These are phyloP conservation scores for Neurospora intermedia DNA, from an alignment of 495 filamentous ascomycete species.

Conservation along the genomic window DNA sequence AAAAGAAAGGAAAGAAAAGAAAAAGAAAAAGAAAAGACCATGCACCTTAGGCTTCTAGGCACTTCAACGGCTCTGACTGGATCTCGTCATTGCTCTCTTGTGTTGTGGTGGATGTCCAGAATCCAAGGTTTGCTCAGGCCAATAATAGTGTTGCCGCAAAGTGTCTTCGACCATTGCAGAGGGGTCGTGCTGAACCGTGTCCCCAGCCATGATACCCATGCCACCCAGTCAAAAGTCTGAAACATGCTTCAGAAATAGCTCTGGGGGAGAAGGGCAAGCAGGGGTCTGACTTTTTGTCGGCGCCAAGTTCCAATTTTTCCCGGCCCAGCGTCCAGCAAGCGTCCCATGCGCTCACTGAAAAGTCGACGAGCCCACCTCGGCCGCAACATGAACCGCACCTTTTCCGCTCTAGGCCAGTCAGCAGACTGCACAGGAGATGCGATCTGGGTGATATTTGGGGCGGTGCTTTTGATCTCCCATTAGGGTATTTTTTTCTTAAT, in stretches of 20 bases:
- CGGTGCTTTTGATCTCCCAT: neutral
- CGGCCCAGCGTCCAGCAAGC: conserved; percentile 1
- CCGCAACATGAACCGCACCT: neutral
- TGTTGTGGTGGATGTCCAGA: neutral
- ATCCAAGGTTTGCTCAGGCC: neutral
- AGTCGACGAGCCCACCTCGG: neutral
- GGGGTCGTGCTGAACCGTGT: conserved; percentile 6
- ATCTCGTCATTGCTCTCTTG: neutral
- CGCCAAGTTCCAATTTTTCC: neutral
- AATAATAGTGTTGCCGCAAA: neutral
- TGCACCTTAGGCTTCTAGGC: neutral
- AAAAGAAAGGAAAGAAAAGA: neutral
- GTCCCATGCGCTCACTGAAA: neutral
- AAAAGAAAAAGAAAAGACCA: neutral
- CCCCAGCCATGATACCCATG: conserved; percentile 17
- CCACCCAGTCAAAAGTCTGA: conserved; percentile 19
- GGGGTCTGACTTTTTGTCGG: conserved; percentile 4
- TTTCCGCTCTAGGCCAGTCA: neutral
- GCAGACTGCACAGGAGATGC: neutral
- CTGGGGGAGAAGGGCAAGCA: conserved; percentile 1
- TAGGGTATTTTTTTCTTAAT: neutral
- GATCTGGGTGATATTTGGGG: neutral
- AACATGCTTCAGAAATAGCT: conserved; percentile 27
- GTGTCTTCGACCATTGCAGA: conserved; percentile 6
- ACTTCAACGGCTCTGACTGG: neutral